Evolutionary conservation across 345 rosid species (phyloP).

Genomic region (Camelina neglecta): DNA sequence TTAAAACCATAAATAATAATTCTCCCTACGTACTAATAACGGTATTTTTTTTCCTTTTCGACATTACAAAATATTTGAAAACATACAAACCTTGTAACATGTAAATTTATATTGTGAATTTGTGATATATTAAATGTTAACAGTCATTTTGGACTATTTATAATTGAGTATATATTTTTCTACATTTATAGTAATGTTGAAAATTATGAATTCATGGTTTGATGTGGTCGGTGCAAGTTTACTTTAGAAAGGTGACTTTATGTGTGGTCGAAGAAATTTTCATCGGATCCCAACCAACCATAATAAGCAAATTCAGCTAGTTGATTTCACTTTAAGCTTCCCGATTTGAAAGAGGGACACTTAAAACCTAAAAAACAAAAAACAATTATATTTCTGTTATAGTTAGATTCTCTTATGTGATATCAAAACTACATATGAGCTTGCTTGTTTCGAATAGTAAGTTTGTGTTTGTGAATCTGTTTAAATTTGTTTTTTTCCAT

Average conservation of each 20-base stretch:
- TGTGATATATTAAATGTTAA: background rate
- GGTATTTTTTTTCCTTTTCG: background rate
- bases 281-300: background rate
- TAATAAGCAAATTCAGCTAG: constrained; percentile 12
- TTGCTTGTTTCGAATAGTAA: too few relatives aligned
- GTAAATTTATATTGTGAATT: background rate
- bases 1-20: background rate
- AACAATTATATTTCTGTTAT: background rate
- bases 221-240: constrained; percentile 34
- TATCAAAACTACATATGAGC: too few relatives aligned
- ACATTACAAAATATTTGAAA: background rate
- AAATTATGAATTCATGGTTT: constrained; percentile 19
- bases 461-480: too few relatives aligned
- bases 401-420: too few relatives aligned
- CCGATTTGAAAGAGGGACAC: background rate
- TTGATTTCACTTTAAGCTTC: constrained; percentile 9
- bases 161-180: background rate
- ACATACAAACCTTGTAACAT: background rate
- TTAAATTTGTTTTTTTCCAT: too few relatives aligned
- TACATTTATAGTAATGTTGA: constrained; percentile 15
- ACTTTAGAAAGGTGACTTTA: constrained; percentile 35
- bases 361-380: background rate
- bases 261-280: constrained; percentile 32
- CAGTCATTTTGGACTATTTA: background rate
- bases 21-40: background rate